Base-by-base conservation (phyloP, 441 rosid species). In the Euphorbia schlechtendalii region DNA sequence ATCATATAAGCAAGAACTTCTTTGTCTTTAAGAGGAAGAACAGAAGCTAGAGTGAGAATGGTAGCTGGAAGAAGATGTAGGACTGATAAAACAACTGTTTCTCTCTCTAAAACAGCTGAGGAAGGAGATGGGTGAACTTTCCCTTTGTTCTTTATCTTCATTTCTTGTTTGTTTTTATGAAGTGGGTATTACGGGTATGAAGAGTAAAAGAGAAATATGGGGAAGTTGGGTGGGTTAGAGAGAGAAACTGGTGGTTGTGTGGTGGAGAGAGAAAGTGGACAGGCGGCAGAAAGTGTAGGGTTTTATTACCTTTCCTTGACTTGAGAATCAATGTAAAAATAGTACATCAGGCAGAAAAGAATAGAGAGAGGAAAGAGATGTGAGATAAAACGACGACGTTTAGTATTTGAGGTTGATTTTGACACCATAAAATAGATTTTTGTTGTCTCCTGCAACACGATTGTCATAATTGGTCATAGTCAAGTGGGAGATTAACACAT, bases 1-100 rank as follows among this genome's bases (percentile, higher is more conserved):
- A 92, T 84, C 77, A 90, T 77, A 76, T 90, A 88, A 67, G 98
- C 96, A 0, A 90, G 84, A 55, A 90, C 96, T 59, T 92, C 90
- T 17, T 80, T 80, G 76, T 92, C 98, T 57, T 86, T 77, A 2
- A 71, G 67, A 17, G 96, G 79, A 61, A 89, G 96, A 66, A 80
- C 80, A 0, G 87, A 78, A 21, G 81, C 85, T 0, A 89, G 74
- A 68, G 88, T 71, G 14, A 92, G 18, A 71, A 89, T 81, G 69
- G 96, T 82, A 0, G 85, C 81, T 0, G 98, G 96, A 5, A 89
- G 82, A 40, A 92, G 86, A 60, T 68, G 80, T 36, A 87, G 67
- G n/a, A 83, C 73, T 0, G 90, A 80, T 28, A 81, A 79, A 52
- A 68, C 73, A 24, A 82, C 81, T 49, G 68, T 67, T 15, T 65